Conservation (phyloP, 106 monocot genomes). For the Ottelia alismoides region DNA sequence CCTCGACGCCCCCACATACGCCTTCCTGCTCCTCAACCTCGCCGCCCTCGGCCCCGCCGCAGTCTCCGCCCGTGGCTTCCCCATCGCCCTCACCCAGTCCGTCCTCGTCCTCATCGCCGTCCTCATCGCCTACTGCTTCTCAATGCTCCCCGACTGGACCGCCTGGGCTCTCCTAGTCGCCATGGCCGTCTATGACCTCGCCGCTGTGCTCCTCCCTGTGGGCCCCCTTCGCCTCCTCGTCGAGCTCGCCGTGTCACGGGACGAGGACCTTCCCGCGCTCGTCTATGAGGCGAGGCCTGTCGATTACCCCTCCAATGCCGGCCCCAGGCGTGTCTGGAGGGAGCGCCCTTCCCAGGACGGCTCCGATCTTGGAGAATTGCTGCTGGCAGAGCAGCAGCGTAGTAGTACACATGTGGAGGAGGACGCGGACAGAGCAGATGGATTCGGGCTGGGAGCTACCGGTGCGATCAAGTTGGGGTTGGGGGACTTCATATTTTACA, state of each 20-base stretch:
- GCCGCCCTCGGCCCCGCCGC: slow-evolving; percentile 46
- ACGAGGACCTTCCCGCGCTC: slow-evolving; percentile 89
- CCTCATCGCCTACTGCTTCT: slow-evolving; percentile 83
- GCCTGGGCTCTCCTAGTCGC: slow-evolving; percentile 75
- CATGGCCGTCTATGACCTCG: slow-evolving; percentile 80
- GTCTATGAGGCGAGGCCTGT: slow-evolving; percentile 92
- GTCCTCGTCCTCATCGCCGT: slow-evolving; percentile 74
- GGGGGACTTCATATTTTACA: slow-evolving; percentile 98
- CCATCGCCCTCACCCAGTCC: slow-evolving; percentile 52
- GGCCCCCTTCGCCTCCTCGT: slow-evolving; percentile 86
- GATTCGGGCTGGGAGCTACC: slow-evolving; percentile 58
- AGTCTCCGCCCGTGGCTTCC: slow-evolving; percentile 20
- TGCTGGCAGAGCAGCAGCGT: slow-evolving; percentile 15
- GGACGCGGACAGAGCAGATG: slow-evolving; percentile 23
- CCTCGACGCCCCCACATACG: slow-evolving; percentile 46
- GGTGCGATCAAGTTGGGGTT: slow-evolving; percentile 94
- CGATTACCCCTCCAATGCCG: slow-evolving; percentile 12
- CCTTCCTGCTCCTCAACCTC: slow-evolving; percentile 56
- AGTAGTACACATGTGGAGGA: slow-evolving; percentile 1
- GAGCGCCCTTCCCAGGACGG: slow-evolving; percentile 10
- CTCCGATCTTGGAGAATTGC: slow-evolving; percentile 11
- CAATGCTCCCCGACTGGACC: slow-evolving; percentile 91
- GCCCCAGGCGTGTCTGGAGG: slow-evolving; percentile 42
- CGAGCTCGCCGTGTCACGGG: slow-evolving; percentile 74
- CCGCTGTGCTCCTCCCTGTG: slow-evolving; percentile 72